Evolutionary conservation across 2,329 filamentous ascomycete species (phyloP).

Genomic region (Bipolaris cookei): DNA sequence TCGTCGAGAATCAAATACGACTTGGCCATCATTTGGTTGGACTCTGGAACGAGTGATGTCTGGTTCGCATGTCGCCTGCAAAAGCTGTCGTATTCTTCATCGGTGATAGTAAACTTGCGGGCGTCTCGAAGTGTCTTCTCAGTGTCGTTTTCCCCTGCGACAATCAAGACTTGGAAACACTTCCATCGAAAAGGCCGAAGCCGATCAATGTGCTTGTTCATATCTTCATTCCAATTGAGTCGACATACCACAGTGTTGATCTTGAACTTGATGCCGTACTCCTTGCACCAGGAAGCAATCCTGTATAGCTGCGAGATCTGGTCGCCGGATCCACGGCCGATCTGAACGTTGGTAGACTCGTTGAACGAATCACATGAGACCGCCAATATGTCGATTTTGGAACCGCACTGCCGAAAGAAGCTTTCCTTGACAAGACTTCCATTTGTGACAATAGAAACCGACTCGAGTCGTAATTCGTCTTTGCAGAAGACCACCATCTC

Average conservation of each 20-base stretch:
- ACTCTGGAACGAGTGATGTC: not conserved
- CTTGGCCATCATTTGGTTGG: conserved; percentile 8
- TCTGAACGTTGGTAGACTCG: conserved; percentile 6
- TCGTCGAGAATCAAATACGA: conserved; percentile 9
- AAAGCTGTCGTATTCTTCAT: conserved; percentile 6
- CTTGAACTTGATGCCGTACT: conserved; percentile 10
- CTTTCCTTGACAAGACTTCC: conserved; percentile 2
- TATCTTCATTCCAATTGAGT: conserved; percentile 10
- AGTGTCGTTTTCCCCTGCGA: conserved; percentile 10
- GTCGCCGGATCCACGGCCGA: conserved; percentile 6
- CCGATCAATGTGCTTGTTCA: conserved; percentile 1
- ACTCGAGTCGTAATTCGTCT: conserved; percentile 5
- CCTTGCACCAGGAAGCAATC: conserved; percentile 1
- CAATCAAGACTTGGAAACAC: conserved; percentile 8
- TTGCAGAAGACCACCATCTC: conserved; percentile 10
- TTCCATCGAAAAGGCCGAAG: conserved; percentile 15
- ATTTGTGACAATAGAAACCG: conserved; percentile 10
- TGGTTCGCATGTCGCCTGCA: conserved; percentile 2
- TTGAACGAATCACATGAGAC: conserved; percentile 10
- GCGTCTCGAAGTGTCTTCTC: conserved; percentile 1
- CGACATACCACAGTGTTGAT: conserved; percentile 10
- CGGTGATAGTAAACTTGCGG: conserved; percentile 6
- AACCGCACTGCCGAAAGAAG: conserved; percentile 3
- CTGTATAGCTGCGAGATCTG: not conserved
- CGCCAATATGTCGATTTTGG: conserved; percentile 8